Evolutionary conservation across 805 yeast genomes (phyloP).

Genomic region (Lipomyces chichibuensis): DNA sequence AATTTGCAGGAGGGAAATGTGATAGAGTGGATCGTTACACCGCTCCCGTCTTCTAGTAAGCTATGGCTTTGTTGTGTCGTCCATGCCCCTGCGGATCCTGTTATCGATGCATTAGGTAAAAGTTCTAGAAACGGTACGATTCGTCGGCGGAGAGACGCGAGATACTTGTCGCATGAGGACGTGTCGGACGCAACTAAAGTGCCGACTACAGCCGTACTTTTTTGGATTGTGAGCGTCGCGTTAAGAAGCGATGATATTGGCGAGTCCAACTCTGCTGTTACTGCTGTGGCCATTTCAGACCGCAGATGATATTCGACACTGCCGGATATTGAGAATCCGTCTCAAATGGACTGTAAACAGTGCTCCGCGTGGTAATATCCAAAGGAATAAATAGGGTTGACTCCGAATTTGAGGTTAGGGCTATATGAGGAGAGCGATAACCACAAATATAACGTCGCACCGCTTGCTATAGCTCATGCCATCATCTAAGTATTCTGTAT

Average conservation of each 20-base stretch:
- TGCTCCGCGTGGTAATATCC: too few species aligned
- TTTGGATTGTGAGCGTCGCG: slow-evolving; percentile 11
- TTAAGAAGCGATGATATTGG: slow-evolving; percentile 5
- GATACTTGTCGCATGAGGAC: slow-evolving; percentile 11
- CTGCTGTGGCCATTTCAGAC: background rate
- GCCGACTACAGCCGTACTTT: slow-evolving; percentile 13
- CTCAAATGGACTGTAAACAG: background rate
- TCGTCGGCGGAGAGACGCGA: slow-evolving; percentile 14
- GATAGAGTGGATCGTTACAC: slow-evolving; percentile 10
- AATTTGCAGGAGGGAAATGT: slow-evolving; percentile 15
- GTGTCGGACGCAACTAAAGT: background rate
- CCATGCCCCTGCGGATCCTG: slow-evolving; percentile 13
- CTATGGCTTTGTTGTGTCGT: background rate
- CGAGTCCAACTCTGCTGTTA: background rate
- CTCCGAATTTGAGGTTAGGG: too few species aligned
- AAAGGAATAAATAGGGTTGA: too few species aligned
- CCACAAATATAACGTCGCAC: too few species aligned
- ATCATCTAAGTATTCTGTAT: too few species aligned
- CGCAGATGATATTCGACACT: too few species aligned
- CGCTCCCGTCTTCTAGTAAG: background rate
- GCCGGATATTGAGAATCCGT: too few species aligned
- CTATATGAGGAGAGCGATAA: too few species aligned
- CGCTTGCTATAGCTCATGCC: too few species aligned
- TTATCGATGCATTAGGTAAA: background rate
- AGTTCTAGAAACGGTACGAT: slow-evolving; percentile 9